Percentiles rank a stretch among this genome's conserved stretches.
phyloP scores from a whole-genome alignment of 2,329 filamentous ascomycete species.

The Plectosphaerella sp. region DNA sequence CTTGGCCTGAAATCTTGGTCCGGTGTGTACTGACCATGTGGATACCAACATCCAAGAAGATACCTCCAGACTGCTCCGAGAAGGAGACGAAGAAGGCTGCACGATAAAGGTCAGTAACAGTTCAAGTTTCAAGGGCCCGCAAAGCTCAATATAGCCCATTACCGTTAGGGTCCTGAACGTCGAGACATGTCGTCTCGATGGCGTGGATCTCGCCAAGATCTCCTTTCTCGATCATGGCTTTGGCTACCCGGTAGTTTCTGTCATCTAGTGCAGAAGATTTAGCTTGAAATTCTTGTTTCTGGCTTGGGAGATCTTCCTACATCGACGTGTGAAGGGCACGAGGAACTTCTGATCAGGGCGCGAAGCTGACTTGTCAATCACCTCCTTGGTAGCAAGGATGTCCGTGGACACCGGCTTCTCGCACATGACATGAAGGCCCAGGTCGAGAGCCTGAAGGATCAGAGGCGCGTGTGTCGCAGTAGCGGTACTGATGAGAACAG shows the following conservation, averaged over 20 bases:
- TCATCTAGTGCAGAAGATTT: background rate
- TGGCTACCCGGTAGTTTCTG: background rate
- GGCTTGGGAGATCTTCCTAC: background rate
- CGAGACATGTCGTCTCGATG: slow-evolving; percentile 15
- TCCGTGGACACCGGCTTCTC: slow-evolving; percentile 17
- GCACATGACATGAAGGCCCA: slow-evolving; percentile 16
- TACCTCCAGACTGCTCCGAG: slow-evolving; percentile 24
- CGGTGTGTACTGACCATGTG: slow-evolving; percentile 15
- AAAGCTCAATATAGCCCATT: no score
- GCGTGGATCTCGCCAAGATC: slow-evolving; percentile 15
- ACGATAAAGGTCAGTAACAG: no score
- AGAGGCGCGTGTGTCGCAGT: slow-evolving; percentile 22
- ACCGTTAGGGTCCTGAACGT: slow-evolving; percentile 14
- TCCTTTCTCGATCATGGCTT: background rate
- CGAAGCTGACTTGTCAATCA: slow-evolving; percentile 11
- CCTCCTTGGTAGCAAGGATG: slow-evolving; percentile 13
- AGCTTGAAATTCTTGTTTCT: no score
- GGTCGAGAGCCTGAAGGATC: slow-evolving; percentile 16
- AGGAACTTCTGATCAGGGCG: slow-evolving; percentile 16
- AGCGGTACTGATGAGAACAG: slow-evolving; percentile 22
- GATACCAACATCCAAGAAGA: slow-evolving; percentile 26
- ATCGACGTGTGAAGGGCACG: slow-evolving; percentile 13
- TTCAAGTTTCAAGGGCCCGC: background rate
- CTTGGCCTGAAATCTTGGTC: background rate
- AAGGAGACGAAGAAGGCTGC: slow-evolving; percentile 24